Percentiles rank a stretch among this genome's conserved stretches.
phyloP scores from a whole-genome alignment of 306 rosid species.

The Quercus bicolor region DNA sequence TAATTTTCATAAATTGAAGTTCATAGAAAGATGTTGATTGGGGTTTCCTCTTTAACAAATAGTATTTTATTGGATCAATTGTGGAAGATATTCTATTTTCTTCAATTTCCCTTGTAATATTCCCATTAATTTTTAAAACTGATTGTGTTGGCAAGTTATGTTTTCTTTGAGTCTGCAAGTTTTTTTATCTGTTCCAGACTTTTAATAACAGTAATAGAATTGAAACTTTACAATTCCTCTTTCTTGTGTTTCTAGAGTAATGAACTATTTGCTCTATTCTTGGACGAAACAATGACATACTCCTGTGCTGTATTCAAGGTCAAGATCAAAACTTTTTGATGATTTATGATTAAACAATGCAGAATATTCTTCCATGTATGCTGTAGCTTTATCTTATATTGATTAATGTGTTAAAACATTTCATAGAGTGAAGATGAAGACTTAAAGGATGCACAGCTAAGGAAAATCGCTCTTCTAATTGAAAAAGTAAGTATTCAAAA shows the following conservation, averaged over 20 bases:
- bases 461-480: slow-evolving; percentile 69
- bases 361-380: slow-evolving; percentile 3
- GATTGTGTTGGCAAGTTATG: background rate
- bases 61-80: background rate
- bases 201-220: background rate
- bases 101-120: background rate
- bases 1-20: background rate
- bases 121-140: background rate
- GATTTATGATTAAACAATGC: background rate
- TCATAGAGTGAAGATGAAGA: slow-evolving; percentile 64
- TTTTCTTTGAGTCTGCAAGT: background rate
- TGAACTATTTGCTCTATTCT: slow-evolving; percentile 78
- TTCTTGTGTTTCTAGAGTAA: slow-evolving; percentile 62
- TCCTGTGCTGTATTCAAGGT: slow-evolving; percentile 89
- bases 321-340: slow-evolving; percentile 14
- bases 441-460: slow-evolving; percentile 66
- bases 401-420: slow-evolving; percentile 4
- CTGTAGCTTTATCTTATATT: background rate
- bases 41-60: background rate
- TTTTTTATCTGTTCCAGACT: background rate
- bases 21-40: background rate
- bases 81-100: background rate
- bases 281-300: slow-evolving; percentile 92
- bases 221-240: background rate
- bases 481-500: slow-evolving; percentile 43